A percentile compares a stretch with the other conserved stretches of the same genome.
Conservation (phyloP, 2,329 filamentous ascomycete species). For the Colletotrichum tabaci region DNA sequence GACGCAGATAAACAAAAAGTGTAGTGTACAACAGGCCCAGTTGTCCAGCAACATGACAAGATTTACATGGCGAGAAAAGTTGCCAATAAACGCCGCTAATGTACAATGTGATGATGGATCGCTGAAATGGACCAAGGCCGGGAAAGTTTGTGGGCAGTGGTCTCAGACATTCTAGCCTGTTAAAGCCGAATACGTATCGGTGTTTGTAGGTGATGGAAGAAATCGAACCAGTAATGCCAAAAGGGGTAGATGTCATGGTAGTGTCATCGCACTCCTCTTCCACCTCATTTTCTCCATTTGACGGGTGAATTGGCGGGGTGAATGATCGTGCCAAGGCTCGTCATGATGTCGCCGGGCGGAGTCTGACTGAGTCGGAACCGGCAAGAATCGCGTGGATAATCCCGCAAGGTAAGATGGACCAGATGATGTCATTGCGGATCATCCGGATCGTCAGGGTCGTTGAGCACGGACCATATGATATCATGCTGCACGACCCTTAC, state of each 20-base stretch:
- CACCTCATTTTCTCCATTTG: background rate
- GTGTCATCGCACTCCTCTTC: background rate
- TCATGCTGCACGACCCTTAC: constrained; percentile 37
- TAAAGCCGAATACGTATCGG: too few relatives aligned
- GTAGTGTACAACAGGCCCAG: constrained; percentile 5
- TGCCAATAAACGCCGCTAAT: background rate
- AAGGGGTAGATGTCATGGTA: background rate
- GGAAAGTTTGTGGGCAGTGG: background rate
- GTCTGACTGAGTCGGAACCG: background rate
- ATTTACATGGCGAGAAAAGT: background rate
- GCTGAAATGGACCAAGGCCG: background rate
- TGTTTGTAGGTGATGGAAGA: background rate
- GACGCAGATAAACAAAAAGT: background rate
- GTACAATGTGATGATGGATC: background rate
- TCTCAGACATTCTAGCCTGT: background rate
- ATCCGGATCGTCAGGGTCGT: constrained; percentile 40
- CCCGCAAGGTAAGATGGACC: background rate
- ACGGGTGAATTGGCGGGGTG: background rate
- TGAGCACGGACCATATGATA: constrained; percentile 31
- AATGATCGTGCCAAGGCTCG: constrained; percentile 27
- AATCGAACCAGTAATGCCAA: background rate
- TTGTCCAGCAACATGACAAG: background rate
- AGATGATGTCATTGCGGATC: constrained; percentile 35
- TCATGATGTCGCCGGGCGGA: constrained; percentile 33
- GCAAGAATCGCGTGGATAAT: background rate